Conservation (phyloP, 441 rosid genomes). For the Daphne laureola region DNA sequence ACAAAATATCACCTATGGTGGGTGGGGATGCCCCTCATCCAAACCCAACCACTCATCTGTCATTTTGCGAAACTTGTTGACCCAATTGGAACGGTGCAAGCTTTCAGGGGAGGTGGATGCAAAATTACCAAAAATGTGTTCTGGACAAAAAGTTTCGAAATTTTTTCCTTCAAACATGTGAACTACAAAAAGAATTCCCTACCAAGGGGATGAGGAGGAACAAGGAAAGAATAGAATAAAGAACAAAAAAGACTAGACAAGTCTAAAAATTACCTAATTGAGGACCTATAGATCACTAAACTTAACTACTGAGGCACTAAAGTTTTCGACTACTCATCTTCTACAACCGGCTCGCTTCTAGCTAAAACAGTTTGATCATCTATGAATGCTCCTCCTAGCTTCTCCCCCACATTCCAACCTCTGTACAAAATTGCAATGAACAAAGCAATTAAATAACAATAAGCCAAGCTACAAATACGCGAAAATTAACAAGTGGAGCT, state of each 20-base stretch:
- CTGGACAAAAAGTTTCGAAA: slow-evolving; percentile 8
- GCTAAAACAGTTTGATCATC: slow-evolving; percentile 21
- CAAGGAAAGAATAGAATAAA: slow-evolving; percentile 21
- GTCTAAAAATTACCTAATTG: slow-evolving; percentile 16
- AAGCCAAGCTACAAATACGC: slow-evolving; percentile 9
- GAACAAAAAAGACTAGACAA: slow-evolving; percentile 16
- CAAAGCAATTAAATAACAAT: slow-evolving; percentile 29
- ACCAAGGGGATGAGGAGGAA: slow-evolving; percentile 1
- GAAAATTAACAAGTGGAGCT: slow-evolving; percentile 5
- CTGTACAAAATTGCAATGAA: slow-evolving; percentile 46
- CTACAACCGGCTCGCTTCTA: slow-evolving; percentile 21
- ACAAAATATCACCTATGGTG: too few species aligned
- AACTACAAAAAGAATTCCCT: slow-evolving; percentile 52
- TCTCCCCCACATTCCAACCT: slow-evolving; percentile 28
- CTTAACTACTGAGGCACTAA: slow-evolving; percentile 26
- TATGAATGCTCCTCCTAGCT: slow-evolving; percentile 24
- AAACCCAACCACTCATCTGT: too few species aligned
- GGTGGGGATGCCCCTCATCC: too few species aligned
- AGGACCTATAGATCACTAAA: slow-evolving; percentile 22
- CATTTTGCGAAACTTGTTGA: too few species aligned
- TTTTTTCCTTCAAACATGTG: slow-evolving; percentile 30
- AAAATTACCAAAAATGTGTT: too few species aligned
- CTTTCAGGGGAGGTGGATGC: too few species aligned
- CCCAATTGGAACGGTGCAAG: too few species aligned
- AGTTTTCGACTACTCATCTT: slow-evolving; percentile 21